Base-by-base conservation (phyloP, 805 yeast species). In the Saccharomycopsis javanensis region DNA sequence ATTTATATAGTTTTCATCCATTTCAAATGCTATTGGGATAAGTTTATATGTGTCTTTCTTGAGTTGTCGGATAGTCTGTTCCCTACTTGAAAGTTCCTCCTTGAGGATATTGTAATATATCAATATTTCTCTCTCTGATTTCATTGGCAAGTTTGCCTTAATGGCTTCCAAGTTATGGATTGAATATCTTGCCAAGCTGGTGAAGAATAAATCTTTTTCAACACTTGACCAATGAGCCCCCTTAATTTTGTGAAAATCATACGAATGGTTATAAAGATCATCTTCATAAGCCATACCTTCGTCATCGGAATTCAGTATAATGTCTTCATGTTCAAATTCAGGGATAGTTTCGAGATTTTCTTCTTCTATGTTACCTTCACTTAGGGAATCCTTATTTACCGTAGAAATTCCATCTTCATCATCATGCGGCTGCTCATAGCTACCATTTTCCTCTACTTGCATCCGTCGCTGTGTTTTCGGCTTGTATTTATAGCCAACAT, bases 151-250 rank as follows among this genome's bases (percentile, higher is more conserved):
- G 13, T 69, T 62, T 1, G 62, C 63, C 13, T 67, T 63, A 1
- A 82, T 77, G 11, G 65, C 55, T 7, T 79, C 80, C 1, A 72
- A 55, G n/a, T 75, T 64, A 55, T 74, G 74, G 23, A 80, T 81
- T 2, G 83, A 76, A 62, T 72, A 76, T 34, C 82, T 68, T 1
- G 78, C 74, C 33, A 83, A 64, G 23, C 75, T 70, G 20, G 71
- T 69, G 65, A 81, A 83, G 65, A 83, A 83, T 13, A 56, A 42
- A 20, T 77, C 78, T 61, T 82, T 82, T 56, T 83, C 86, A 1
- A 57, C 55, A 0, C 64, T 57, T 1, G 73, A 64, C 87, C 87
- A 82, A 18, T 60, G 53, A 5, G 71, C 64, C 0, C 80, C 79
- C 18, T 61, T 30, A 1, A 34, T n/a, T 16, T 6, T 6, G 4